These are phyloP conservation scores for Chionographis japonica DNA, from an alignment of 106 monocot genomes.

Conservation along the genomic window DNA sequence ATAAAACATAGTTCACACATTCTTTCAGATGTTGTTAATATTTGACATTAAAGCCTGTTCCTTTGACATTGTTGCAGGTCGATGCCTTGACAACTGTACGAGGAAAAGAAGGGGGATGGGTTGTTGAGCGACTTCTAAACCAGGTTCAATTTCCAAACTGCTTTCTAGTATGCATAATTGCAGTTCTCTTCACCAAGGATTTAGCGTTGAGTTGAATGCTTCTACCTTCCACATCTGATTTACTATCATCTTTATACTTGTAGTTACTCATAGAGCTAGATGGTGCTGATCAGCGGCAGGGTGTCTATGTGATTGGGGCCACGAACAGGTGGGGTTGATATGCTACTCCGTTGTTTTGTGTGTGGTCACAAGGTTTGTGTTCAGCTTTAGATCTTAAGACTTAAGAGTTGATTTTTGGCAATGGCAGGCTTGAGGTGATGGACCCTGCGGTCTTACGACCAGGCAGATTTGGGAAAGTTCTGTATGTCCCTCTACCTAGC, in stretches of 20 bases:
- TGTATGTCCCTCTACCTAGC: constrained; percentile 66
- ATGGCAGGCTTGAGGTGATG: constrained; percentile 57
- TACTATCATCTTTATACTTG: constrained; percentile 13
- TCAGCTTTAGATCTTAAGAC: neutral
- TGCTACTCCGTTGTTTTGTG: neutral
- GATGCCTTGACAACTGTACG: constrained; percentile 88
- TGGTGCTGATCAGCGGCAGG: constrained; percentile 77
- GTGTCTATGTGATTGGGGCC: constrained; percentile 92
- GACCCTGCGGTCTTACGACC: constrained; percentile 66
- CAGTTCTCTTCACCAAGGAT: neutral
- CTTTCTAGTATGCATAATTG: too few relatives aligned
- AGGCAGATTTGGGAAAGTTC: constrained; percentile 68
- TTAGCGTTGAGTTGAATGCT: neutral
- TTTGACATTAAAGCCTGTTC: neutral
- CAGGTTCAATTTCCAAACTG: constrained; percentile 40
- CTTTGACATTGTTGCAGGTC: constrained; percentile 32
- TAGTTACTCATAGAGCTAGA: constrained; percentile 87
- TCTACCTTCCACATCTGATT: neutral
- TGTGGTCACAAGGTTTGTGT: neutral
- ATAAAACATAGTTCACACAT: too few relatives aligned
- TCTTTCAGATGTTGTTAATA: too few relatives aligned
- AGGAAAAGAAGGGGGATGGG: constrained; percentile 79
- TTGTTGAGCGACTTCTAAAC: constrained; percentile 67
- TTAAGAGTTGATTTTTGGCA: neutral
- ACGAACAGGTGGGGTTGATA: constrained; percentile 68